A percentile compares a stretch with the other conserved stretches of the same genome.
Evolutionary conservation across 108 stramenopile species (phyloP).

Genomic region (Fragilaria crotonensis): DNA sequence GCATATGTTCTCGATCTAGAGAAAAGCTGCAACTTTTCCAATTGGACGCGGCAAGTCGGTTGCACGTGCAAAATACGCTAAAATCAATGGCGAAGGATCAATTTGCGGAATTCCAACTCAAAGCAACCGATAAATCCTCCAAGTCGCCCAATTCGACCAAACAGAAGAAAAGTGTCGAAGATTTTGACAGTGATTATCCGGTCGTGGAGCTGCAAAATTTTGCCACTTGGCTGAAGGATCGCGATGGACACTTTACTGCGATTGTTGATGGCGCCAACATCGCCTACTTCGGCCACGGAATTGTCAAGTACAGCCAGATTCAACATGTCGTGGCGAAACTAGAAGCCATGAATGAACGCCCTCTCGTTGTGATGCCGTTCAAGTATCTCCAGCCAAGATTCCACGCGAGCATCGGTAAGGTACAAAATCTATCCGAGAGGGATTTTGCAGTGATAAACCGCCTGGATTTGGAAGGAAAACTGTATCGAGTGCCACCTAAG

Average conservation of each 20-base stretch:
- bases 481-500: conserved; percentile 53
- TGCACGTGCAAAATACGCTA: conserved; percentile 40
- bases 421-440: conserved; percentile 1
- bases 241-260: conserved; percentile 70
- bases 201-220: conserved; percentile 39
- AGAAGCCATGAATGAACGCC: conserved; percentile 63
- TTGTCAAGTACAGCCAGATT: conserved; percentile 61
- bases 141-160: conserved; percentile 14
- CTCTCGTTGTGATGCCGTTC: conserved; percentile 67
- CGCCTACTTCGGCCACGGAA: conserved; percentile 79
- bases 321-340: conserved; percentile 57
- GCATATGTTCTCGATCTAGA: conserved; percentile 53
- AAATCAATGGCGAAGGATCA: not conserved
- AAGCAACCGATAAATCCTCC: conserved; percentile 14
- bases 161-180: conserved; percentile 4
- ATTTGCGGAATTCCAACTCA: not conserved
- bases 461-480: conserved; percentile 24
- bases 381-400: conserved; percentile 52
- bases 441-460: conserved; percentile 5
- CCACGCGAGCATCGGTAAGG: conserved; percentile 6
- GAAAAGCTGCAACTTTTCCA: conserved; percentile 55
- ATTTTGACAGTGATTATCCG: not conserved
- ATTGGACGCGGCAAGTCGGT: conserved; percentile 43
- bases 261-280: conserved; percentile 80
- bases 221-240: conserved; percentile 52